Conservation (phyloP, 805 yeast species). For the Candida ortonii region DNA sequence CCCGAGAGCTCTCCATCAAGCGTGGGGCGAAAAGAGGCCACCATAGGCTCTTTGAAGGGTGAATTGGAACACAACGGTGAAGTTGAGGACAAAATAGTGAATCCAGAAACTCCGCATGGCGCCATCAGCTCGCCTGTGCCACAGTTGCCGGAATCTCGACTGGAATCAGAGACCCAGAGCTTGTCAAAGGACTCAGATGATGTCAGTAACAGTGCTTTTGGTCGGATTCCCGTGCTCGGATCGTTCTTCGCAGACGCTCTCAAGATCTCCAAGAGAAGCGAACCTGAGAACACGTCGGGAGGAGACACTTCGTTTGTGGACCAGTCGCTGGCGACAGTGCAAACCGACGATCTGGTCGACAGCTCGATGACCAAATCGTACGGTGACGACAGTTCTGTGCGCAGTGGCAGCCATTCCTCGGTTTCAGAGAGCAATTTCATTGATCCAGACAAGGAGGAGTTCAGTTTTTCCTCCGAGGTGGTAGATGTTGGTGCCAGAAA, state of each 20-base stretch:
- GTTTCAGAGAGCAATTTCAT: conserved; percentile 27
- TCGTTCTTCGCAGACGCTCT: conserved; percentile 14
- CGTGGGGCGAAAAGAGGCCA: conserved; percentile 5
- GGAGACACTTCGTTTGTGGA: conserved; percentile 12
- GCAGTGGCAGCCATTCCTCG: conserved; percentile 16
- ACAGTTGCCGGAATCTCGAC: conserved; percentile 2
- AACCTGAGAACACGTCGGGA: conserved; percentile 1
- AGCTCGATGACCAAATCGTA: conserved; percentile 3
- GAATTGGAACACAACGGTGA: conserved; percentile 13
- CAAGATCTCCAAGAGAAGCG: conserved; percentile 8
- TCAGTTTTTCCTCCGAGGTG: conserved; percentile 7
- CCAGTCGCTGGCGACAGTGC: conserved; percentile 13
- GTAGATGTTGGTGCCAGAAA: no score
- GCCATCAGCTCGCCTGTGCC: conserved; percentile 3
- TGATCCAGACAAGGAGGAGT: conserved; percentile 18
- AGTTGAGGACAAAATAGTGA: not conserved
- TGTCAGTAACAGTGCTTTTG: conserved; percentile 1
- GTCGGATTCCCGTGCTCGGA: conserved; percentile 12
- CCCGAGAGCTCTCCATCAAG: conserved; percentile 20
- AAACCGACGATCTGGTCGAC: conserved; percentile 13
- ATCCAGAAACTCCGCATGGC: not conserved
- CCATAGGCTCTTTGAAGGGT: conserved; percentile 18
- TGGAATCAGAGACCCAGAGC: no score
- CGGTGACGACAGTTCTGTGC: conserved; percentile 5
- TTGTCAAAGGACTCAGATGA: no score